phyloP scores from a whole-genome alignment of 768 basidiomycete species.

The Boletus rex-veris region DNA sequence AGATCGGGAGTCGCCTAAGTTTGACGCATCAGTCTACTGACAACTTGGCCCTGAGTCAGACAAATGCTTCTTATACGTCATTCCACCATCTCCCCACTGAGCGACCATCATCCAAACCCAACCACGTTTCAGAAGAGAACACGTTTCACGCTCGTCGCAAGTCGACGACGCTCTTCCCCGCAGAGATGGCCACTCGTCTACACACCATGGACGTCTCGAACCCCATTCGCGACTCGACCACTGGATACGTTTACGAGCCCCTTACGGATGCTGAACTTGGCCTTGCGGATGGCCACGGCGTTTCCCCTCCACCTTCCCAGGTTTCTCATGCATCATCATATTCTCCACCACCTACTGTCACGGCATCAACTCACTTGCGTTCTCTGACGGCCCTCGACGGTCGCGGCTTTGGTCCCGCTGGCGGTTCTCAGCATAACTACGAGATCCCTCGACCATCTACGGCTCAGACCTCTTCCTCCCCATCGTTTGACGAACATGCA shows the following conservation, averaged over 20 bases:
- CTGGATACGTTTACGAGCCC: conserved; percentile 27
- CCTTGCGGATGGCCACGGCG: background rate
- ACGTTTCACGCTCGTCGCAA: conserved; percentile 36
- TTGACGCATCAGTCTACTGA: conserved; percentile 27
- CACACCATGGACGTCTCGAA: conserved; percentile 31
- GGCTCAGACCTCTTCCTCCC: conserved; percentile 9
- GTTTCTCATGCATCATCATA: conserved; percentile 8
- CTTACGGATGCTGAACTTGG: conserved; percentile 31
- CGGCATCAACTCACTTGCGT: conserved; percentile 19
- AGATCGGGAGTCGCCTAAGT: conserved; percentile 28
- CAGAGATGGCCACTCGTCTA: conserved; percentile 25
- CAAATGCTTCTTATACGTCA: conserved; percentile 26
- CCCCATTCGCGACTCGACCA: conserved; percentile 21
- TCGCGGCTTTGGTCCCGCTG: conserved; percentile 1
- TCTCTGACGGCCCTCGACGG: conserved; percentile 22
- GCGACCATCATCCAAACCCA: conserved; percentile 23
- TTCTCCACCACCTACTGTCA: conserved; percentile 4
- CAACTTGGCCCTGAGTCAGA: conserved; percentile 20
- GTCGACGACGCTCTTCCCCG: conserved; percentile 32
- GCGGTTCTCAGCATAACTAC: background rate
- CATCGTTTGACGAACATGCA: conserved; percentile 41
- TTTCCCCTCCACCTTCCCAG: conserved; percentile 16
- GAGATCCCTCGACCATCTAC: conserved; percentile 17
- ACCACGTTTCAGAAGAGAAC: conserved; percentile 29
- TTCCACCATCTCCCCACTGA: conserved; percentile 24